These are phyloP conservation scores for Hanseniaspora mollemarum DNA, from an alignment of 805 yeast genomes.

Conservation along the genomic window DNA sequence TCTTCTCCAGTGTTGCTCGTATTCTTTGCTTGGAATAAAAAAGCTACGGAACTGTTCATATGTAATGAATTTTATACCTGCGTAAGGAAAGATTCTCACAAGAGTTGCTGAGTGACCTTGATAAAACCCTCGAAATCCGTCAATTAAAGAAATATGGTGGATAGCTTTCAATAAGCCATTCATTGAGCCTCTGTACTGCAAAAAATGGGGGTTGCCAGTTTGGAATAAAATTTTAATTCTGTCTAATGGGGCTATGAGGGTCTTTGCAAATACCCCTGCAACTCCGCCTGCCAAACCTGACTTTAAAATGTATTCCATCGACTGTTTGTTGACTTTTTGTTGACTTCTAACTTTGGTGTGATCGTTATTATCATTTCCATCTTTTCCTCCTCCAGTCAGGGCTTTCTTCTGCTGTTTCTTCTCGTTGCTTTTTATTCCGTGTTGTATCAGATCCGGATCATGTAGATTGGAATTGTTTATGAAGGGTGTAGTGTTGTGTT, in stretches of 20 bases:
- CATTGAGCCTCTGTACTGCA: constrained; percentile 67
- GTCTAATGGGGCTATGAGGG: constrained; percentile 89
- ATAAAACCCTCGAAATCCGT: constrained; percentile 71
- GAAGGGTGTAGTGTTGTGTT: neutral
- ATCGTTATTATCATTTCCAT: no score
- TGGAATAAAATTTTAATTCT: constrained; percentile 90
- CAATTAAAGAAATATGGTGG: constrained; percentile 47
- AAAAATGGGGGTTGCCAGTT: constrained; percentile 83
- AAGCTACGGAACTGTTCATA: constrained; percentile 81
- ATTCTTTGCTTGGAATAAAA: constrained; percentile 59
- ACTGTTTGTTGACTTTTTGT: constrained; percentile 41
- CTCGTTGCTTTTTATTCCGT: constrained; percentile 12
- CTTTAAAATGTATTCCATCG: constrained; percentile 64
- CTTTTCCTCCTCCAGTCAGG: no score
- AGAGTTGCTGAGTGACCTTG: constrained; percentile 95
- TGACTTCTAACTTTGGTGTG: constrained; percentile 15
- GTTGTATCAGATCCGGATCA: constrained; percentile 14
- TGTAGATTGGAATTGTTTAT: constrained; percentile 12
- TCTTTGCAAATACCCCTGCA: constrained; percentile 94
- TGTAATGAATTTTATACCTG: constrained; percentile 91
- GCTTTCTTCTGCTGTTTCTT: neutral
- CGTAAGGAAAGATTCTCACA: constrained; percentile 86
- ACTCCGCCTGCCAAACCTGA: constrained; percentile 91
- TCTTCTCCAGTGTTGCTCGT: constrained; percentile 74
- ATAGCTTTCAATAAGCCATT: constrained; percentile 68